Evolutionary conservation across 140 eudicot genomes (phyloP).

Genomic region (Senecio squalidus): DNA sequence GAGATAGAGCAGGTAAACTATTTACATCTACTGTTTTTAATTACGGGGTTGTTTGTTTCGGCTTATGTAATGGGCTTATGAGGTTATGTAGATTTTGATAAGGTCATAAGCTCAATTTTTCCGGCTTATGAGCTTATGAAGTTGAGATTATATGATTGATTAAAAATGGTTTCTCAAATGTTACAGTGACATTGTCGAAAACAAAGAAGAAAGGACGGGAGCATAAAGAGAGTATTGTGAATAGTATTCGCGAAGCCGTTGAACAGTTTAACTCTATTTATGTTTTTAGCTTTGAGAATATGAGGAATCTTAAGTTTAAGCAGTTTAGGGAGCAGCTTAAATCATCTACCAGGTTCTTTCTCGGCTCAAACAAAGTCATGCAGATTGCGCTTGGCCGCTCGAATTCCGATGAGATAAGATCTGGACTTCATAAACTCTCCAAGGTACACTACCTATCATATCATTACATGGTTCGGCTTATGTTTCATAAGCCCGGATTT

Average conservation of each 20-base stretch:
- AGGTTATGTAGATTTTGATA: too few relatives aligned
- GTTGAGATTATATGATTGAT: not conserved
- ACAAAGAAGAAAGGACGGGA: slow-evolving; percentile 99
- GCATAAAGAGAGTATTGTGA: slow-evolving; percentile 83
- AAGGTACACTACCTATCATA: slow-evolving; percentile 63
- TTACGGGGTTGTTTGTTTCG: too few relatives aligned
- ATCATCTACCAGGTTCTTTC: slow-evolving; percentile 83
- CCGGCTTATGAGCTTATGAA: too few relatives aligned
- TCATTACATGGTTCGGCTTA: too few relatives aligned
- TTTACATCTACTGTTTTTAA: too few relatives aligned
- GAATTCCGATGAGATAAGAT: slow-evolving; percentile 60
- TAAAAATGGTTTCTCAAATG: not conserved
- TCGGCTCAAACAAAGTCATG: slow-evolving; percentile 98
- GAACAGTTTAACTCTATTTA: slow-evolving; percentile 62
- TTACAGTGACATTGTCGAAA: slow-evolving; percentile 87
- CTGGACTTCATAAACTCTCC: slow-evolving; percentile 81
- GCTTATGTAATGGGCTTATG: too few relatives aligned
- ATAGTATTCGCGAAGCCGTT: slow-evolving; percentile 62
- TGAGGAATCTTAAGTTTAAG: slow-evolving; percentile 97
- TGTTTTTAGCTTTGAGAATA: slow-evolving; percentile 83
- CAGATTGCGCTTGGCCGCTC: slow-evolving; percentile 92
- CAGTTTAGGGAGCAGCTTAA: slow-evolving; percentile 83
- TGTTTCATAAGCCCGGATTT: too few relatives aligned
- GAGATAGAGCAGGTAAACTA: not conserved
- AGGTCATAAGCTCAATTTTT: too few relatives aligned